Evolutionary conservation across 139 green algal genomes (phyloP).

Genomic region (Coelastrella sp.): DNA sequence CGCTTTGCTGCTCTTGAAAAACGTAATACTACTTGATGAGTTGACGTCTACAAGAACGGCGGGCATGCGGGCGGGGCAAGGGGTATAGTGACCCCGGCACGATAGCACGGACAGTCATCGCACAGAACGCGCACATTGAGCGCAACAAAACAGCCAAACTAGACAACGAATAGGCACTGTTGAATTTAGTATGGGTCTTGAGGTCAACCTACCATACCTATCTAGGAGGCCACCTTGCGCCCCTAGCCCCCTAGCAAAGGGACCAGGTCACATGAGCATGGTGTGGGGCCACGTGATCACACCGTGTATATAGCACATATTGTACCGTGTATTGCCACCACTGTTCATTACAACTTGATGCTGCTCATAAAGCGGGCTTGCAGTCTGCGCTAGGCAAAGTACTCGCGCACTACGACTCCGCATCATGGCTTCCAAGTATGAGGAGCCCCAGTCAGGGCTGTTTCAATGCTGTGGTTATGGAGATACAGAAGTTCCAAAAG

Average conservation of each 20-base stretch:
- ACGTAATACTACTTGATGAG: no score
- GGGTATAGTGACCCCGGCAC: no score
- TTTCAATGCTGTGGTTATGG: constrained; percentile 25
- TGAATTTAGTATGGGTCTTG: no score
- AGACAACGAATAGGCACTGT: no score
- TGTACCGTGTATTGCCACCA: neutral
- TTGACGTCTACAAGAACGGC: no score
- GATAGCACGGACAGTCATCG: no score
- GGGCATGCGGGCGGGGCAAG: no score
- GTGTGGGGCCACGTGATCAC: neutral
- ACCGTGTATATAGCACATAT: neutral
- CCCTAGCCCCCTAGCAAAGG: neutral
- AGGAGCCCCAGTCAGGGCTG: neutral
- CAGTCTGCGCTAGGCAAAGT: neutral
- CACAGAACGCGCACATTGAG: no score
- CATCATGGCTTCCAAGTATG: neutral
- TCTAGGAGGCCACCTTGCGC: neutral
- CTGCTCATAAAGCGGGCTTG: neutral
- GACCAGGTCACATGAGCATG: neutral
- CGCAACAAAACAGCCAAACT: no score
- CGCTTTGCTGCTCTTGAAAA: no score
- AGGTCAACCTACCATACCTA: neutral
- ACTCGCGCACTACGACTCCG: neutral
- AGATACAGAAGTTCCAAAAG: constrained; percentile 25
- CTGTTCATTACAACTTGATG: neutral